Base-by-base conservation (phyloP, 2,329 filamentous ascomycete species). In the Thelonectria blattea region DNA sequence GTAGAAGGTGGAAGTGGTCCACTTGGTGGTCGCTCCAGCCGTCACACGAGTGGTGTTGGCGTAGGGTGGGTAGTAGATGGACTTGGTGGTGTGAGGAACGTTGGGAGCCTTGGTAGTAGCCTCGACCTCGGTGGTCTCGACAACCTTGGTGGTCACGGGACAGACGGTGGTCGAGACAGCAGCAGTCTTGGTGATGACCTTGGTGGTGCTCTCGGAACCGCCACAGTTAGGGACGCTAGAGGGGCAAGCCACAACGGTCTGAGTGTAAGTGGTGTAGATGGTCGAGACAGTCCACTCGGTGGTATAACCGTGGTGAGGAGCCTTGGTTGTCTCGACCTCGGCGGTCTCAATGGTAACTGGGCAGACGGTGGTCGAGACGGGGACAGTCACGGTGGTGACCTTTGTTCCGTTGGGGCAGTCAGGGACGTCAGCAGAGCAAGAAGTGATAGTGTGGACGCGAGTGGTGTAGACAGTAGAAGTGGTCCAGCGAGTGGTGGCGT, bases 401-500 rank as follows among this genome's bases (percentile, higher is more conserved):
- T 69, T 63, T 24, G 15, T 42, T 20, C 67, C 63, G 42, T 60
- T 61, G 34, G 74, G 74, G 65, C 74, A 76, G 52, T 71, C 56
- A 24, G 68, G 68, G 50, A 75, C 72, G 32, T 67, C 65, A 1
- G 72, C 62, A 14, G 69, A 67, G 60, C 73, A 75, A 34, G 68
- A 57, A 8, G 74, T 73, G 52, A 73, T 68, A 41, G 71, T 73
- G 42, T 70, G 62, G 10, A 59, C 62, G 32, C 60, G 54, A 18
- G 73, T 75, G 17, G 66, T 68, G 65, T 65, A 75, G 63, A 76
- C 60, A 18, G 74, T 75, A 32, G 72, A 73, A 30, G 74, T 75
- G 17, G 72, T 74, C 67, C 41, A 69, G 27, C 27, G 27, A 30
- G 27, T 30, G 27, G 27, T 30, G 5, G 8, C 27, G 27, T 30